Percentiles rank a stretch among this genome's conserved stretches.
phyloP scores from a whole-genome alignment of 495 filamentous ascomycete genomes.

The Delitschia confertaspora region DNA sequence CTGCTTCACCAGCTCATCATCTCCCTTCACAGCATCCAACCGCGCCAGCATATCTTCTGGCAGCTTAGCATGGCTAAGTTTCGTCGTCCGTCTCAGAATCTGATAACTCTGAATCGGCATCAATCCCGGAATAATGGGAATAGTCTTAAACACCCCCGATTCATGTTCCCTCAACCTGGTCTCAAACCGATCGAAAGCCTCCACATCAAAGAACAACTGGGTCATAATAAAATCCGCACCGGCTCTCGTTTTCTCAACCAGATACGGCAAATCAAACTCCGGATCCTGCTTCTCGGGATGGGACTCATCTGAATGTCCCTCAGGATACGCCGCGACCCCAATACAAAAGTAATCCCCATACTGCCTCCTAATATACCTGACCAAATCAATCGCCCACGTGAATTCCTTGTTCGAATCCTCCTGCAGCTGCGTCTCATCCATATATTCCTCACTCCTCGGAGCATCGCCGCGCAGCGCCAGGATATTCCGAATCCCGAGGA shows the following conservation, averaged over 20 bases:
- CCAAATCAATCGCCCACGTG: constrained; percentile 80
- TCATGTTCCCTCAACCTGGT: constrained; percentile 66
- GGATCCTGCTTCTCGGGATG: constrained; percentile 71
- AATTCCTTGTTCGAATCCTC: constrained; percentile 71
- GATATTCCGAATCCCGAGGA: constrained; percentile 88
- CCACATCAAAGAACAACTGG: constrained; percentile 89
- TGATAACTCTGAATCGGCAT: constrained; percentile 98
- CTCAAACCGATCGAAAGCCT: constrained; percentile 75
- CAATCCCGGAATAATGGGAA: constrained; percentile 86
- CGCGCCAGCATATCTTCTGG: constrained; percentile 59
- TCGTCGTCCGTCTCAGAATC: constrained; percentile 90
- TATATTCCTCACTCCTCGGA: constrained; percentile 80
- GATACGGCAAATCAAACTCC: constrained; percentile 72
- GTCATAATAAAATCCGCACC: constrained; percentile 99
- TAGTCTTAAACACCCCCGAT: constrained; percentile 76
- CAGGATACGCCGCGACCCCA: constrained; percentile 88
- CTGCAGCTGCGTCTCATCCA: constrained; percentile 42
- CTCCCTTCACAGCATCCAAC: constrained; percentile 70
- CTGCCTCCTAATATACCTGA: constrained; percentile 73
- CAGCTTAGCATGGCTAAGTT: constrained; percentile 79
- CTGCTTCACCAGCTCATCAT: constrained; percentile 85
- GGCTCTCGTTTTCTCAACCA: constrained; percentile 83
- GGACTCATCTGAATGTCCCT: constrained; percentile 89
- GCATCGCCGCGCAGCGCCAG: constrained; percentile 91
- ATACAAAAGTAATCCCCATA: constrained; percentile 96